Percentiles rank a stretch among this genome's conserved stretches.
phyloP scores from a whole-genome alignment of 2,329 filamentous ascomycete genomes.

The Chrysoporthe deuterocubensis region DNA sequence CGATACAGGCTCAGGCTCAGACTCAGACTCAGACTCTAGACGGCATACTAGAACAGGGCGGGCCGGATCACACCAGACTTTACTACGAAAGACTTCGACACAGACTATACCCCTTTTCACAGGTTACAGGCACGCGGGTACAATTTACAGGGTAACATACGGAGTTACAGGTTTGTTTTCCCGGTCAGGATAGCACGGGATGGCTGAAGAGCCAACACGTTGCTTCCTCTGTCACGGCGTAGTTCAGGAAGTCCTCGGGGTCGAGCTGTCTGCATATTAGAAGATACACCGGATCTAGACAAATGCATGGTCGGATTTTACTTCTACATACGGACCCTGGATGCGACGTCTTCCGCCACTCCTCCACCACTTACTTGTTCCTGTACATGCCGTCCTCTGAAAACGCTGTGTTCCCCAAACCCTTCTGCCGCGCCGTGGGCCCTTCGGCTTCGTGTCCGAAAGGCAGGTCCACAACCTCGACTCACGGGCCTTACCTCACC shows the following conservation, averaged over 20 bases:
- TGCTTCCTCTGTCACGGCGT: constrained; percentile 14
- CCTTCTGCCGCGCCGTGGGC: not conserved
- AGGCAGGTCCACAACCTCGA: constrained; percentile 7
- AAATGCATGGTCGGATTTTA: constrained; percentile 1
- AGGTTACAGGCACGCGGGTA: constrained; percentile 5
- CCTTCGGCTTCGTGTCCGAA: not conserved
- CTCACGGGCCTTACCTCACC: not conserved
- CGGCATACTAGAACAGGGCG: not conserved
- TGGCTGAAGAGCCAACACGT: constrained; percentile 8
- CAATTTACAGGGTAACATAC: not conserved
- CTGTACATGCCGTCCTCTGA: not conserved
- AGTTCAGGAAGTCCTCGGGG: not conserved
- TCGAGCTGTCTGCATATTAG: not conserved
- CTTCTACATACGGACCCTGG: not conserved
- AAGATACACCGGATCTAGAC: constrained; percentile 12
- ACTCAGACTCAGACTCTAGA: not conserved
- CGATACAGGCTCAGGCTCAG: not conserved
- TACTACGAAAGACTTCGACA: not conserved
- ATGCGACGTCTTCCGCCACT: not conserved
- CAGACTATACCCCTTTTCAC: constrained; percentile 1
- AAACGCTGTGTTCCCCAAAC: not conserved
- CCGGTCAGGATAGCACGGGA: constrained; percentile 13
- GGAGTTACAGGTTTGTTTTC: not conserved
- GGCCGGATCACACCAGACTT: not conserved
- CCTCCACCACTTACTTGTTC: not conserved